Conservation (phyloP, 768 basidiomycete species). For the Filobasidium floriforme region DNA sequence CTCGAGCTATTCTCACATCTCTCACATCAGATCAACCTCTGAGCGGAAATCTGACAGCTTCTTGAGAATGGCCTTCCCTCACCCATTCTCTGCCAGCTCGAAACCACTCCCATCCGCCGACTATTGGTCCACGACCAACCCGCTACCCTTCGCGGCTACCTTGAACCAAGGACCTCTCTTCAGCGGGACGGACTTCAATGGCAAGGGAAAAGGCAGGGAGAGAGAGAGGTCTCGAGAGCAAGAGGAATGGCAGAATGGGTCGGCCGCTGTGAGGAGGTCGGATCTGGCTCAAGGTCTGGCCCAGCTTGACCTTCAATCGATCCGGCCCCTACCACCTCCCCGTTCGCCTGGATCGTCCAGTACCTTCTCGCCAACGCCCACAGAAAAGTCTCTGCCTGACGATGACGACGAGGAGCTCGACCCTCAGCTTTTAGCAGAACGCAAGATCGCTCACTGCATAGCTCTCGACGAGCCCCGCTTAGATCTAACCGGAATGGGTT, state of each 20-base stretch:
- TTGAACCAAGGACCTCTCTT: not conserved
- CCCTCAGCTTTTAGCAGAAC: not conserved
- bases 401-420: not conserved
- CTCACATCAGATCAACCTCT: too few relatives aligned
- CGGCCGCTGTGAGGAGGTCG: not conserved
- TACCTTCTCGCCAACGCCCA: not conserved
- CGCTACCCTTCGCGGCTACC: not conserved
- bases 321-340: not conserved
- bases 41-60: too few relatives aligned
- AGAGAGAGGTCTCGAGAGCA: not conserved
- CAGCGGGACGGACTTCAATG: not conserved
- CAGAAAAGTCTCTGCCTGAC: not conserved
- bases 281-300: not conserved
- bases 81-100: conserved; percentile 2
- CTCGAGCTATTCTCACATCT: too few relatives aligned
- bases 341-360: not conserved
- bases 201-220: not conserved
- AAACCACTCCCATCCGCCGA: not conserved
- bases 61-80: not conserved
- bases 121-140: not conserved
- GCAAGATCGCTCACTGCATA: not conserved
- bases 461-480: not conserved
- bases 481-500: not conserved
- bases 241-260: not conserved
- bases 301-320: not conserved